Percentiles rank a stretch among this genome's conserved stretches.
Conservation (phyloP, 208 protist genomes). For the Tetramitus jugosus region DNA sequence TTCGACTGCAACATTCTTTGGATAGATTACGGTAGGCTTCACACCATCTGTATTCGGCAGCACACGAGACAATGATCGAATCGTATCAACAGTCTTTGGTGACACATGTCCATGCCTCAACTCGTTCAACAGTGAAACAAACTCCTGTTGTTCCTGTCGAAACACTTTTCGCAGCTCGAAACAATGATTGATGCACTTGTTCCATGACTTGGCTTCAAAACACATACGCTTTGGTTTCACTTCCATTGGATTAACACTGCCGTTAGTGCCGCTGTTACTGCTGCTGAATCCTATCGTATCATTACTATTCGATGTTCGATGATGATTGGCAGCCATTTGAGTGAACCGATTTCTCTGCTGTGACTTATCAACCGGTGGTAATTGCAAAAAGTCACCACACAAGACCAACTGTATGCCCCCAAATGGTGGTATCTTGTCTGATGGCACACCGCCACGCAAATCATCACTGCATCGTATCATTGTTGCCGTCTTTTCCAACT, state of each 20-base stretch:
- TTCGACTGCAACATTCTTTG: no score
- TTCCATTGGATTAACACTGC: no score
- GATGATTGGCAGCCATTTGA: no score
- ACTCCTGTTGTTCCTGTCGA: background rate
- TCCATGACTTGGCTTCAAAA: background rate
- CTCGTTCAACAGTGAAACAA: background rate
- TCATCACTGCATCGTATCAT: constrained; percentile 38
- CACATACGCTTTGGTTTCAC: background rate
- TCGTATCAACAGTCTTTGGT: no score
- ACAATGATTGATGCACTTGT: background rate
- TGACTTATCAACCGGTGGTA: constrained; percentile 9
- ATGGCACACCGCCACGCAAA: background rate
- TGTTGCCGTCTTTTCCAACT: constrained; percentile 59
- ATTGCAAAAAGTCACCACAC: constrained; percentile 72
- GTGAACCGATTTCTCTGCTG: no score
- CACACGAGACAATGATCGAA: no score
- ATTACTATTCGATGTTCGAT: no score
- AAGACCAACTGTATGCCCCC: constrained; percentile 79
- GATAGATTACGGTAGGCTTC: no score
- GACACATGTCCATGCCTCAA: background rate
- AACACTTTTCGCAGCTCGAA: background rate
- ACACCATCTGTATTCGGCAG: no score
- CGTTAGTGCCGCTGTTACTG: no score
- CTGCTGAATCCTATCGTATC: no score
- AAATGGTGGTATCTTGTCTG: constrained; percentile 45